These are phyloP conservation scores for Zygotorulaspora chibaensis DNA, from an alignment of 805 yeast species.

Conservation along the genomic window DNA sequence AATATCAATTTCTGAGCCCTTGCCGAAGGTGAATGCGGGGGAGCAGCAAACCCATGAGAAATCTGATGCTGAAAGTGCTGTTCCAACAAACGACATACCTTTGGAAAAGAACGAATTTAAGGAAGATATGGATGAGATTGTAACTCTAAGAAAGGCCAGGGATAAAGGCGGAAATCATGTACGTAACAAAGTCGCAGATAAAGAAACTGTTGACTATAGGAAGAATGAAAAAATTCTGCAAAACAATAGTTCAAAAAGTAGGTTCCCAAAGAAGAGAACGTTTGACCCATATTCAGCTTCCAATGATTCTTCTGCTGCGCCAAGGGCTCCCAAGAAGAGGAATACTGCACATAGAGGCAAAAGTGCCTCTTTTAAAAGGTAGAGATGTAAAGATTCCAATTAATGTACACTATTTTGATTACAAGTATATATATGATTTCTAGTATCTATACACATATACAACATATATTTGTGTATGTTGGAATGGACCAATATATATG, in stretches of 20 bases:
- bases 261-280: constrained; percentile 34
- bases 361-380: constrained; percentile 30
- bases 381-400: constrained; percentile 2
- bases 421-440: constrained; percentile 2
- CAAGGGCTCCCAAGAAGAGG: constrained; percentile 48
- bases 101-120: constrained; percentile 12
- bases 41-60: constrained; percentile 1
- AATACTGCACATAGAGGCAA: constrained; percentile 24
- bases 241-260: constrained; percentile 13
- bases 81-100: constrained; percentile 3
- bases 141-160: constrained; percentile 36
- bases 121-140: constrained; percentile 37
- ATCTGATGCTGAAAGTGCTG: background rate
- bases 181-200: constrained; percentile 8
- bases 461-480: background rate
- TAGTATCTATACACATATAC: too few relatives aligned
- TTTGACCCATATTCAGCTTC: constrained; percentile 58
- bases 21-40: constrained; percentile 4
- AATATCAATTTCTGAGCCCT: constrained; percentile 17
- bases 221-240: constrained; percentile 42
- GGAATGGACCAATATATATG: background rate
- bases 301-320: constrained; percentile 40
- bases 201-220: constrained; percentile 42
- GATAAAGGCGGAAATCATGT: constrained; percentile 11
- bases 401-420: constrained; percentile 8